Evolutionary conservation across 2,329 filamentous ascomycete species (phyloP).

Genomic region (Venturia aucupariae): DNA sequence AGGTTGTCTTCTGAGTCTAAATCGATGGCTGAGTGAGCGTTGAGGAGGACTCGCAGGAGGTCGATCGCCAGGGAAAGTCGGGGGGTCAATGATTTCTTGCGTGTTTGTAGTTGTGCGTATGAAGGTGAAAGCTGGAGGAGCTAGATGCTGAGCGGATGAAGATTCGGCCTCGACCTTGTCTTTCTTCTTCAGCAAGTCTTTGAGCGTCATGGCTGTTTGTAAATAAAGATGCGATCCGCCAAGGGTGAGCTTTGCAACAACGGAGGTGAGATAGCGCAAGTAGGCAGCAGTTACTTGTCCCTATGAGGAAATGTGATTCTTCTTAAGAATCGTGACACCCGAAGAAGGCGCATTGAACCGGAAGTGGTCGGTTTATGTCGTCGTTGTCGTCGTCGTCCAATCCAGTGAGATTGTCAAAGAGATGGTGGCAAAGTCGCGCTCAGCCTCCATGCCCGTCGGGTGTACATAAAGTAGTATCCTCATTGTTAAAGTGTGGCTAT

Average conservation of each 20-base stretch:
- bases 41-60: conserved; percentile 2
- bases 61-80: conserved; percentile 41
- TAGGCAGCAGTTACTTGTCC: conserved; percentile 1
- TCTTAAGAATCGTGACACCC: neutral
- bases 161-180: conserved; percentile 21
- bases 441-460: neutral
- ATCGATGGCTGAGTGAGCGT: neutral
- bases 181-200: conserved; percentile 48
- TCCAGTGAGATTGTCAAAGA: neutral
- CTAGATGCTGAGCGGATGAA: conserved; percentile 16
- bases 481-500: neutral
- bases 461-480: too few species aligned
- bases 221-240: neutral
- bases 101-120: conserved; percentile 74
- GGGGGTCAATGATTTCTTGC: conserved; percentile 69
- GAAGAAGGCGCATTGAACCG: neutral
- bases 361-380: neutral
- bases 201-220: conserved; percentile 43
- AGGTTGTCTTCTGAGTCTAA: conserved; percentile 10
- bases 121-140: conserved; percentile 66
- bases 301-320: neutral
- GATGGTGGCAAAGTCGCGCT: neutral
- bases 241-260: neutral
- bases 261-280: neutral
- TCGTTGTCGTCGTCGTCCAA: neutral